Evolutionary conservation across 495 filamentous ascomycete genomes (phyloP), one percentile per base, ranked within the genome.

Genomic region (Talaromyces nanjingensis): DNA sequence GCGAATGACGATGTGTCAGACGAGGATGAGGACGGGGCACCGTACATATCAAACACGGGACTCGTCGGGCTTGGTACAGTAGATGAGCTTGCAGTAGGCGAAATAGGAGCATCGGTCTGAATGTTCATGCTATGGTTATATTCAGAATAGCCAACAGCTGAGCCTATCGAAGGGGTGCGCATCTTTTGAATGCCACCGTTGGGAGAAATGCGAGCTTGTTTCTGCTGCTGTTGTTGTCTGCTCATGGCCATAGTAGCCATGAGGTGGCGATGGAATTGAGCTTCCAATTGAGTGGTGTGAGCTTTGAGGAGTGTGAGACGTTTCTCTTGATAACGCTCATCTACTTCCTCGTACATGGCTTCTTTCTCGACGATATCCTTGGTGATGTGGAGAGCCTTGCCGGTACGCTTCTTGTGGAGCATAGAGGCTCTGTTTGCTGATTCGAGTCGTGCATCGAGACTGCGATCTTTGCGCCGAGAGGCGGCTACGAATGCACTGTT

Each of bases 301-400:
- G 72, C 73, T 42, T 79, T 74, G 60, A 81, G 68, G 70, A 79
- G 76, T 25, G 72, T 73, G 29, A 76, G 74, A 33, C 76, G 72
- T 61, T 79, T 81, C 62, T 77, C 77, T 62, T 77, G 75, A 56
- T 77, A 79, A 24, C 76, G 76, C 58, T 96, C 91, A 42, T 98
- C 93, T 70, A 96, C 89, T 73, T 97, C 93, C 71, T 97, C 93
- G 72, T 97, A 98, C 92, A 97, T 96, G 74, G 94, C 92, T 73
- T 97, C 93, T 69, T 90, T 91, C 64, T 90, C 75, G 9, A 98
- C 94, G 74, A 94, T 92, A 69, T 94, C 84, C 71, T 92, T 89
- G 59, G 88, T 92, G 68, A 98, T 89, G 64, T 87, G 86, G 65
- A 98, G 81, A 11, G 83, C 86, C 63, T 91, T 89, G 24, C 93